Percentiles rank a stretch among this genome's conserved stretches.
Evolutionary conservation across 2,329 filamentous ascomycete species (phyloP).

Genomic region (Thielaviopsis punctulata): DNA sequence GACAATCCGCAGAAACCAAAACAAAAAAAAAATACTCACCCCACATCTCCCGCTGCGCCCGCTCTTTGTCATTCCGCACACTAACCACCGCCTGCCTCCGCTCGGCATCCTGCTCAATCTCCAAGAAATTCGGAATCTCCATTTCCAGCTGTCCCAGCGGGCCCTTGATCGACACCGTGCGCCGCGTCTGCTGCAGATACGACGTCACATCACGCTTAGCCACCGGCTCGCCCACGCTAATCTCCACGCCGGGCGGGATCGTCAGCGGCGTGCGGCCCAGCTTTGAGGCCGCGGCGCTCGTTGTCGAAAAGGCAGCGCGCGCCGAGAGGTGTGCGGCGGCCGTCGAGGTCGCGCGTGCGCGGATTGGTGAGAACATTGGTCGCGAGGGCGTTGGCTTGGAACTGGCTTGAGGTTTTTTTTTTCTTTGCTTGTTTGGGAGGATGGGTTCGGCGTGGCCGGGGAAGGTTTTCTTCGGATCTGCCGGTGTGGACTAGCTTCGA

Average conservation of each 20-base stretch:
- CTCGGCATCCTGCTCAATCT: slow-evolving; percentile 48
- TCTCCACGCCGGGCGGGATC: slow-evolving; percentile 67
- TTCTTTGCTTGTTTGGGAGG: too few relatives aligned
- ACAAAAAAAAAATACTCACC: slow-evolving; percentile 34
- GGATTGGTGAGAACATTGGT: slow-evolving; percentile 5
- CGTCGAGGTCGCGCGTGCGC: neutral
- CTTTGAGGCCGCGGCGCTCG: slow-evolving; percentile 53
- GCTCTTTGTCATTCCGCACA: slow-evolving; percentile 49
- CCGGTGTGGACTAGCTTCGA: too few relatives aligned
- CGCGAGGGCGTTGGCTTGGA: neutral
- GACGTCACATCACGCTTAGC: slow-evolving; percentile 37
- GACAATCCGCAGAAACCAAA: neutral
- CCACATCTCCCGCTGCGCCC: slow-evolving; percentile 89
- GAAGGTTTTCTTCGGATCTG: too few relatives aligned
- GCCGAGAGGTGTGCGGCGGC: neutral
- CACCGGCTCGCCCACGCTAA: slow-evolving; percentile 49
- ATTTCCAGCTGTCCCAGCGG: slow-evolving; percentile 67
- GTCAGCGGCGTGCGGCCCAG: slow-evolving; percentile 68
- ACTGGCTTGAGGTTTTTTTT: too few relatives aligned
- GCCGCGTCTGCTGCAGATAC: slow-evolving; percentile 43
- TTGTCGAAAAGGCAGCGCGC: slow-evolving; percentile 46
- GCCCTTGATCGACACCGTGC: slow-evolving; percentile 59
- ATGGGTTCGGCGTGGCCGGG: too few relatives aligned
- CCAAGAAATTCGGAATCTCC: slow-evolving; percentile 63
- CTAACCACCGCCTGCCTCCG: slow-evolving; percentile 47